Percentiles rank a stretch among this genome's conserved stretches.
Evolutionary conservation across 371 early-diverging fungal genomes (phyloP).

Genomic region (Dipsacomyces acuminosporus): DNA sequence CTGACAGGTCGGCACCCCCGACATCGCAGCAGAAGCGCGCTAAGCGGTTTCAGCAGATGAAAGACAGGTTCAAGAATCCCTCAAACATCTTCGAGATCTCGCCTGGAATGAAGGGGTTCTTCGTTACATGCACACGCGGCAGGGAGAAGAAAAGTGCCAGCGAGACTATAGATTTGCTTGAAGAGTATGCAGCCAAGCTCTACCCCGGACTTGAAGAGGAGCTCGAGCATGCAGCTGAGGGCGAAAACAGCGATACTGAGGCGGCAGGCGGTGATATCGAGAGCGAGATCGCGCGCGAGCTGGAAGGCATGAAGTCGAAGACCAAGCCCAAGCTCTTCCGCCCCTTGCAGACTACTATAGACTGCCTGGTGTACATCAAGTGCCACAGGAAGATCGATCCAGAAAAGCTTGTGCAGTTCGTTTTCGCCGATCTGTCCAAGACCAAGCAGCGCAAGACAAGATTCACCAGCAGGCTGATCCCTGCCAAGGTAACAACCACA

Average conservation of each 20-base stretch:
- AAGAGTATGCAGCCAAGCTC: slow-evolving; percentile 34
- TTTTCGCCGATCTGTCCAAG: slow-evolving; percentile 38
- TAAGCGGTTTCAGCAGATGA: slow-evolving; percentile 31
- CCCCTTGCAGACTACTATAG: slow-evolving; percentile 36
- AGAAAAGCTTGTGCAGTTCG: slow-evolving; percentile 32
- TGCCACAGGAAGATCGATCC: slow-evolving; percentile 39
- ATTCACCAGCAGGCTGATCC: slow-evolving; percentile 43
- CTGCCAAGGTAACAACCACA: slow-evolving; percentile 36
- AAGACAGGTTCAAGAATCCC: slow-evolving; percentile 35
- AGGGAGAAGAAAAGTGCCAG: slow-evolving; percentile 36
- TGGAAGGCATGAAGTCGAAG: slow-evolving; percentile 40
- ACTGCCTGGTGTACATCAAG: slow-evolving; percentile 38
- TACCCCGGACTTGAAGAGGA: slow-evolving; percentile 39
- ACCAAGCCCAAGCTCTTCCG: slow-evolving; percentile 30
- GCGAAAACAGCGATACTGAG: slow-evolving; percentile 4
- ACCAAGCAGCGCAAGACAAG: slow-evolving; percentile 42
- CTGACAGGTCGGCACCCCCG: slow-evolving; percentile 12
- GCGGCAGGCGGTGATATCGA: slow-evolving; percentile 28
- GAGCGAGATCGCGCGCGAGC: slow-evolving; percentile 46
- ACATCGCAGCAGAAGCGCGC: slow-evolving; percentile 33
- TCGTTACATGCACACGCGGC: slow-evolving; percentile 43
- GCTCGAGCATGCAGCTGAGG: slow-evolving; percentile 15
- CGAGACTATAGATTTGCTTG: slow-evolving; percentile 41
- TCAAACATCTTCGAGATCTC: slow-evolving; percentile 38
- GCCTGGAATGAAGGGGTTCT: slow-evolving; percentile 45